Conservation (phyloP, 163 green algal genomes). For the Scenedesmus sp. region DNA sequence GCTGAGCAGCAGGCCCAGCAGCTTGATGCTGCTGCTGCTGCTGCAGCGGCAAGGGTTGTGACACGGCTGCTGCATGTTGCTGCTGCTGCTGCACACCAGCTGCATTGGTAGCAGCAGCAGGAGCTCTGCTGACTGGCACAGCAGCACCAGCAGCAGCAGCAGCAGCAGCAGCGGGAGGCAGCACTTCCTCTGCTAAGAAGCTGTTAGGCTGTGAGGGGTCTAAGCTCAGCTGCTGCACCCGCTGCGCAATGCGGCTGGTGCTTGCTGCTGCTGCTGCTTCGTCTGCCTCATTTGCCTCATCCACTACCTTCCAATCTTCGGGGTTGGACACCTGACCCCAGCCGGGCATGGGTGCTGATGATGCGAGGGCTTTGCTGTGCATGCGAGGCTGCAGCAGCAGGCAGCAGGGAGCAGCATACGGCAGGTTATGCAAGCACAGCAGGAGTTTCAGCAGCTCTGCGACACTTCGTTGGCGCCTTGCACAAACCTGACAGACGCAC, state of each 20-base stretch:
- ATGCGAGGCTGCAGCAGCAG: conserved; percentile 33
- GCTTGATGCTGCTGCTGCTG: conserved; percentile 27
- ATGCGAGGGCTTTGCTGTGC: conserved; percentile 26
- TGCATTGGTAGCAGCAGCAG: not conserved
- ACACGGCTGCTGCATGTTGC: not conserved
- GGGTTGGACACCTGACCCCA: conserved; percentile 83
- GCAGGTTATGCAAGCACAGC: not conserved
- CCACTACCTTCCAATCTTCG: conserved; percentile 83
- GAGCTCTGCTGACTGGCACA: not conserved
- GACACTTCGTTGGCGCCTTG: too few species aligned
- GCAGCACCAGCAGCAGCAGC: not conserved
- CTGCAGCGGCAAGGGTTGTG: too few species aligned
- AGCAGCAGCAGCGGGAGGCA: not conserved
- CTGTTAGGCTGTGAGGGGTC: conserved; percentile 22
- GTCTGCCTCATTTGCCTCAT: conserved; percentile 71
- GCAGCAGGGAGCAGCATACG: not conserved
- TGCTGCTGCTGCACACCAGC: not conserved
- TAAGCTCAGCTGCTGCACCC: conserved; percentile 52
- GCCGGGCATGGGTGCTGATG: conserved; percentile 71
- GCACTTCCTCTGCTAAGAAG: not conserved
- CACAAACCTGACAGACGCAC: too few species aligned
- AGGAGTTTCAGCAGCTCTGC: not conserved
- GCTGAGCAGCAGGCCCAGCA: not conserved
- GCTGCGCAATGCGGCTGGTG: conserved; percentile 48
- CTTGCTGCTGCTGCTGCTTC: conserved; percentile 57